Percentiles rank a stretch among this genome's conserved stretches.
Conservation (phyloP, 2,329 filamentous ascomycete species). For the Ophiostoma sp. region DNA sequence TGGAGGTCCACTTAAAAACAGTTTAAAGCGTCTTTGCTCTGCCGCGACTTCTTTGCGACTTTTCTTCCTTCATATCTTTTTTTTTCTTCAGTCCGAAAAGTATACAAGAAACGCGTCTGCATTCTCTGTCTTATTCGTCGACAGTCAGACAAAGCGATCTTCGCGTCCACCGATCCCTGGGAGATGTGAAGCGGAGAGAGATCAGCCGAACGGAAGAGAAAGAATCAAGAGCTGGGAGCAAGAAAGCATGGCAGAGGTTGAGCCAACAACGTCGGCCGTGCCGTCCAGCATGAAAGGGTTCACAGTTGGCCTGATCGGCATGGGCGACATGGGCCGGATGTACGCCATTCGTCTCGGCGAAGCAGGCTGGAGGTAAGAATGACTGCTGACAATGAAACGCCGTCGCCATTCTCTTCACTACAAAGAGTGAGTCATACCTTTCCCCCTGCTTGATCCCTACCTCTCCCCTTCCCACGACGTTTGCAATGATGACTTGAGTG, state of each 20-base stretch:
- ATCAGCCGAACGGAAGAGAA: neutral
- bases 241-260: conserved; percentile 18
- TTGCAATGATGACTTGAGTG: conserved; percentile 97
- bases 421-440: conserved; percentile 15
- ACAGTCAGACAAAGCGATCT: neutral
- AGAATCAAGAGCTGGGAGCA: neutral
- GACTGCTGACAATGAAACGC: neutral
- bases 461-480: neutral
- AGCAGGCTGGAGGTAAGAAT: conserved; percentile 88
- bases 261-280: conserved; percentile 9
- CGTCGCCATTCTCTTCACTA: neutral
- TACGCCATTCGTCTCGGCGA: conserved; percentile 82
- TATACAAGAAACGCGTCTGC: neutral
- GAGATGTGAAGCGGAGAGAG: neutral
- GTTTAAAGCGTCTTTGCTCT: conserved; percentile 17
- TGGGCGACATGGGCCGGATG: conserved; percentile 99
- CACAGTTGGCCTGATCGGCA: conserved; percentile 89
- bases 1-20: conserved; percentile 14
- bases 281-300: conserved; percentile 55
- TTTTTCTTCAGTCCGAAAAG: conserved; percentile 7
- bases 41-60: neutral
- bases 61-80: conserved; percentile 15
- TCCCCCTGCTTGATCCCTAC: neutral
- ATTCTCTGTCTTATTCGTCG: neutral
- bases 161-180: neutral